Percentiles rank a stretch among this genome's conserved stretches.
Conservation (phyloP, 169 alveolate species). For the Plasmodium falciparum region DNA sequence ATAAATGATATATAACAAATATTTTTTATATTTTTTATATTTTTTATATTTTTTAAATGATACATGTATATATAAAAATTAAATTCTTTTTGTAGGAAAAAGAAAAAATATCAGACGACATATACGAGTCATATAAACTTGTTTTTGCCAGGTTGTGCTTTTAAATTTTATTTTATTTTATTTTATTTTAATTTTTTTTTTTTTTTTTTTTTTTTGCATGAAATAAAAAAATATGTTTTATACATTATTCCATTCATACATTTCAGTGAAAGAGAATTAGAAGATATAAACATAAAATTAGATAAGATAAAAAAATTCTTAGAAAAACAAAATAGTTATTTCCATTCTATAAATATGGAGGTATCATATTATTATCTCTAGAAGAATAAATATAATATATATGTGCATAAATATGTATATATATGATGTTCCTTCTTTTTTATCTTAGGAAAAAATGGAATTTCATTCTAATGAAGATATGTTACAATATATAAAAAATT, state of each 20-base stretch:
- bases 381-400: not conserved
- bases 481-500: constrained; percentile 66
- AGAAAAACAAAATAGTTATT: constrained; percentile 70
- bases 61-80: not conserved
- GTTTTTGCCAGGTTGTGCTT: constrained; percentile 45
- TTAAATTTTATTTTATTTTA: too few relatives aligned
- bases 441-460: constrained; percentile 53
- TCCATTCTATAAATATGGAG: constrained; percentile 73
- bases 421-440: not conserved
- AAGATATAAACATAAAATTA: constrained; percentile 58
- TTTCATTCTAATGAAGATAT: constrained; percentile 71
- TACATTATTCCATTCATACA: not conserved
- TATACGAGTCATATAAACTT: constrained; percentile 53
- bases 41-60: too few relatives aligned
- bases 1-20: not conserved
- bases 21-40: not conserved
- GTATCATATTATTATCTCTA: constrained; percentile 5
- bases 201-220: too few relatives aligned
- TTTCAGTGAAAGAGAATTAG: constrained; percentile 61
- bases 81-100: constrained; percentile 26
- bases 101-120: constrained; percentile 62
- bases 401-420: not conserved
- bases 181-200: not conserved
- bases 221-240: not conserved
- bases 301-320: constrained; percentile 61